Base-by-base conservation (phyloP, 768 basidiomycete species). In the Auricularia cornea region DNA sequence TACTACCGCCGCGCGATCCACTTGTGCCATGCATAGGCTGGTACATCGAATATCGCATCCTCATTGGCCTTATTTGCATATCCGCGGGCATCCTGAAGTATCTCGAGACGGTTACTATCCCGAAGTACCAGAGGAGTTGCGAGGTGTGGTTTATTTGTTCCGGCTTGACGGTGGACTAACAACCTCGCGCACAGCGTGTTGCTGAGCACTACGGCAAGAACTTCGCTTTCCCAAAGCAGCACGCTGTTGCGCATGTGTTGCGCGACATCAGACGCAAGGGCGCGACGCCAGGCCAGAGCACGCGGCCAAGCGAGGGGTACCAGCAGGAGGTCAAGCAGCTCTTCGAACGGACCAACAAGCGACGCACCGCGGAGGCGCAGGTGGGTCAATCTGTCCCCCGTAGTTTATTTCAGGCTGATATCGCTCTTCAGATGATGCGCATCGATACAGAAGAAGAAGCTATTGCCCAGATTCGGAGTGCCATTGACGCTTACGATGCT, bases 211-310 rank as follows among this genome's bases (percentile, higher is more conserved):
- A 74, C 56, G 66, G 63, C 3, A 75, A 75, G 48, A 71, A 61
- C 20, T 63, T 59, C 73, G 65, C 72, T 51, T 75, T 74, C 62
- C 64, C 68, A 23, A 75, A 75, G 62, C 71, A 74, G 61, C 74
- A 75, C 65, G 61, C 60, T n/a, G 59, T 60, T 12, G 33, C 54
- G 14, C 74, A 74, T 64, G 64, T 72, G 18, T 12, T 67, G 28
- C 38, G 67, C 20, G 71, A 74, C 52, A 70, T 74, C 20, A 33
- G 31, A 2, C 28, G 65, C 8, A 73, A 74, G 59, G 73, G 73
- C 32, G 69, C 73, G 11, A 68, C 65, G 3, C 69, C 70, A 48
- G 72, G 73, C 51, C 68, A 67, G 33, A 70, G 69, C 3, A 74
- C 74, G 30, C 65, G 69, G 6, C 64, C 67, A 11, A 72, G 73